Conservation (phyloP, 1,284 basidiomycete species). For the Boletus smithii region DNA sequence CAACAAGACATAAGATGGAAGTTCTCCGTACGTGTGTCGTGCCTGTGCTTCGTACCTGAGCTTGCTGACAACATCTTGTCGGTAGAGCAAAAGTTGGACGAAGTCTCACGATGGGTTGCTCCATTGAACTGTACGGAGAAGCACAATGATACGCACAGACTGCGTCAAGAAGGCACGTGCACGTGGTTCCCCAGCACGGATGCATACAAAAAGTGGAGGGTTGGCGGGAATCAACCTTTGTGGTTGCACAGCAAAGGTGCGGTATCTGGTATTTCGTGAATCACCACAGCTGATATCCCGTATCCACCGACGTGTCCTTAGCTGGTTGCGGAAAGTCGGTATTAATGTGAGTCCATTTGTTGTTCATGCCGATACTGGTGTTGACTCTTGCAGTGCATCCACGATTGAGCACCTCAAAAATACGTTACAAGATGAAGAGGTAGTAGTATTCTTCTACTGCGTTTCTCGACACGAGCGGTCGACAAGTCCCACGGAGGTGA, state of each 20-base stretch:
- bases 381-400: too few relatives aligned
- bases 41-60: background rate
- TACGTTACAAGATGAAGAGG: background rate
- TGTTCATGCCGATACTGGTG: too few relatives aligned
- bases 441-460: constrained; percentile 4
- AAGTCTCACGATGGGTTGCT: constrained; percentile 1
- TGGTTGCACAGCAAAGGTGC: constrained; percentile 6
- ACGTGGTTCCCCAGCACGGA: background rate
- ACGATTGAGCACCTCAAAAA: too few relatives aligned
- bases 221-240: background rate
- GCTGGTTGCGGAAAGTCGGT: constrained; percentile 10
- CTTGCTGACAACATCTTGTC: background rate
- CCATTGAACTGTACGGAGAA: background rate
- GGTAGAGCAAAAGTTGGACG: background rate
- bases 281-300: background rate
- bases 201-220: background rate
- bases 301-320: background rate
- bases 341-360: background rate
- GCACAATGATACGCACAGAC: background rate
- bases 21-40: background rate
- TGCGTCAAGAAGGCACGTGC: constrained; percentile 3
- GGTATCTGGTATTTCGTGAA: background rate
- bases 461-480: constrained; percentile 4
- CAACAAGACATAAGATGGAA: background rate
- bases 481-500: background rate